Evolutionary conservation across 2,329 filamentous ascomycete species (phyloP), one percentile per base, ranked within the genome.

Genomic region (Triangularia verruculosa): DNA sequence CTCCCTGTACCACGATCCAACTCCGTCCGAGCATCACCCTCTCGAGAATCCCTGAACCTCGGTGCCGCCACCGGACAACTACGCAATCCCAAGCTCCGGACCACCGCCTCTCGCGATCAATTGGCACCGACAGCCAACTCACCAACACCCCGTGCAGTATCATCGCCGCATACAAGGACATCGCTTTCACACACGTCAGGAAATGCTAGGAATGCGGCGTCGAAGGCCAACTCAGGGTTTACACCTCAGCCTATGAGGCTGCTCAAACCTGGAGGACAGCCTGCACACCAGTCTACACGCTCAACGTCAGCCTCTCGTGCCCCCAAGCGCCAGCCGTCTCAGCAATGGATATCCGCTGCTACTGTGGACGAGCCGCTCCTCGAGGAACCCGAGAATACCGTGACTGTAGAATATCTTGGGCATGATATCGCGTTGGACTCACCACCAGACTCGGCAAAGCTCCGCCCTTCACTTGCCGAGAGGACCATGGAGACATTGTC

Each of bases 401-500:
- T 47, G 1, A 15, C 28, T 20, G 32, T 27, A 8, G 53, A 63
- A 12, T 59, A 66, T 12, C 62, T 59, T 7, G 51, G 51, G 15
- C 12, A 28, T 1, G 51, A 54, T 25, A 15, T 27, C 4, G 20
- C 39, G n/a, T 52, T n/a, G 11, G 63, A 64, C n/a, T 61, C 53
- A 4, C 27, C 55, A 6, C 56, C 25, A 15, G 66, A 66, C 9
- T 57, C 67, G 24, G 62, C 66, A 27, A 70, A 75, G 30, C 72
- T 77, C 1, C 72, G 78, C 60, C 80, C 84, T 59, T 93, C 91
- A 0, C 80, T 97, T 3, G 87, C 90, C 0, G 93, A 97, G 70
- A 83, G 94, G 63, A 96, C 93, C 0, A 88, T 96, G 51, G 92
- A 96, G 74, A 96, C 92, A 0, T 79, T 97, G 5, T 84, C 92